These are phyloP conservation scores for Fusarium paranaense DNA, from an alignment of 2,329 filamentous ascomycete species.

Conservation along the genomic window DNA sequence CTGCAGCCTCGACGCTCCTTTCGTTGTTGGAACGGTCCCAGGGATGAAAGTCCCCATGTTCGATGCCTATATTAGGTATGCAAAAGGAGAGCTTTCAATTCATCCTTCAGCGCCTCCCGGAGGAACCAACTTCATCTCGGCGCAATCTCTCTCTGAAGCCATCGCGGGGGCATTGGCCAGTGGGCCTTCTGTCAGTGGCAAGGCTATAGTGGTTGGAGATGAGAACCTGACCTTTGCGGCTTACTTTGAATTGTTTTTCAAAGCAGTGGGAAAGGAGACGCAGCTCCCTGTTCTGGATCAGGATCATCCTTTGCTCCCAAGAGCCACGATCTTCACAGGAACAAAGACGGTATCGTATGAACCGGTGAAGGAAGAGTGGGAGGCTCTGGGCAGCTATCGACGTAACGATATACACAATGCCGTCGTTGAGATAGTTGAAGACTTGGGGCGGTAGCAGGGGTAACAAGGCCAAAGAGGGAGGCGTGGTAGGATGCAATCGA, in stretches of 20 bases:
- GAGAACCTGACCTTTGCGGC: neutral
- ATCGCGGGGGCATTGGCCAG: neutral
- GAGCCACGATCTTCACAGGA: neutral
- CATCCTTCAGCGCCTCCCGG: neutral
- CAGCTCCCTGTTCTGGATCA: neutral
- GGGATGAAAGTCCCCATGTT: neutral
- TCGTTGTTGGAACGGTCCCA: neutral
- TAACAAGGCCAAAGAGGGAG: neutral
- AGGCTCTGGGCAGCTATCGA: neutral
- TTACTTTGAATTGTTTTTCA: neutral
- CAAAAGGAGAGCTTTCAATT: neutral
- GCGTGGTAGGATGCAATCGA: neutral
- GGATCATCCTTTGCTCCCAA: neutral
- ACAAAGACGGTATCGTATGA: neutral
- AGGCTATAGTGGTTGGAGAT: neutral
- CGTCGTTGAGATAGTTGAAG: neutral
- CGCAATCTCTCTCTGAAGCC: neutral
- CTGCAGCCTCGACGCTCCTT: neutral
- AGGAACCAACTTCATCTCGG: neutral
- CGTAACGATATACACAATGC: neutral
- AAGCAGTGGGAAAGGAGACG: neutral
- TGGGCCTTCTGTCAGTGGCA: neutral
- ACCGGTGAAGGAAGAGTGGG: neutral
- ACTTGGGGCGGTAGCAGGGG: neutral
- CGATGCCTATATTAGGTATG: neutral